Conservation (phyloP, 495 filamentous ascomycete species). For the Sabuloglossum arenarium region DNA sequence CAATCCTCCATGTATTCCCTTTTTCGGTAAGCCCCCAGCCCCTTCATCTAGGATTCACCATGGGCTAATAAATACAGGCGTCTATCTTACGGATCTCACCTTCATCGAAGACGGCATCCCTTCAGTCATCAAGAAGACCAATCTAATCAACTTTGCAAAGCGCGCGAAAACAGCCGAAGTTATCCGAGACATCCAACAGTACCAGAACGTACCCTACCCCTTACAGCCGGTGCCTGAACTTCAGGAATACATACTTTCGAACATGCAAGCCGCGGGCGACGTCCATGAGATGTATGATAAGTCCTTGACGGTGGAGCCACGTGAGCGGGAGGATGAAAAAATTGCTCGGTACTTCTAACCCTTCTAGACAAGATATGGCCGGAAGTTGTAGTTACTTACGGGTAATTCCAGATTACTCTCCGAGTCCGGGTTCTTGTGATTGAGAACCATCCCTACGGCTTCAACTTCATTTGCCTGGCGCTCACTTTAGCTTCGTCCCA, state of each 20-base stretch:
- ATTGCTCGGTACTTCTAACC: slow-evolving; percentile 43
- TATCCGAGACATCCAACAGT: slow-evolving; percentile 94
- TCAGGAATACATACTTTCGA: slow-evolving; percentile 90
- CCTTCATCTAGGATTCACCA: not conserved
- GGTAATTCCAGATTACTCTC: not conserved
- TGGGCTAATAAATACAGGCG: slow-evolving; percentile 31
- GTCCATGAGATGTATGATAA: slow-evolving; percentile 99
- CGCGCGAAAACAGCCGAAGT: slow-evolving; percentile 94
- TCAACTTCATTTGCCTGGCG: not conserved
- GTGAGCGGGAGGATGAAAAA: slow-evolving; percentile 92
- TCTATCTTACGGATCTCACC: slow-evolving; percentile 92
- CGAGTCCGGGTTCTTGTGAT: slow-evolving; percentile 3
- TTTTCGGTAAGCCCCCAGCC: slow-evolving; percentile 53
- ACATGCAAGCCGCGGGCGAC: slow-evolving; percentile 82
- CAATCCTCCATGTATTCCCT: slow-evolving; percentile 93
- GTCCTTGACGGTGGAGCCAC: slow-evolving; percentile 76
- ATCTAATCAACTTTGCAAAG: slow-evolving; percentile 96
- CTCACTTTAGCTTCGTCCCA: too few species aligned
- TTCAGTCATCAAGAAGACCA: slow-evolving; percentile 80
- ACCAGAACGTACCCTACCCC: slow-evolving; percentile 88
- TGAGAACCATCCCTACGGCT: not conserved
- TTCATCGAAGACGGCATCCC: slow-evolving; percentile 98
- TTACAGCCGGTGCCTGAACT: slow-evolving; percentile 75
- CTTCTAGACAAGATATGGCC: not conserved
- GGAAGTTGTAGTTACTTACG: not conserved